A percentile compares a stretch with the other conserved stretches of the same genome.
phyloP scores from a whole-genome alignment of 164 flowering plant species.

The Nelumbo lutea region DNA sequence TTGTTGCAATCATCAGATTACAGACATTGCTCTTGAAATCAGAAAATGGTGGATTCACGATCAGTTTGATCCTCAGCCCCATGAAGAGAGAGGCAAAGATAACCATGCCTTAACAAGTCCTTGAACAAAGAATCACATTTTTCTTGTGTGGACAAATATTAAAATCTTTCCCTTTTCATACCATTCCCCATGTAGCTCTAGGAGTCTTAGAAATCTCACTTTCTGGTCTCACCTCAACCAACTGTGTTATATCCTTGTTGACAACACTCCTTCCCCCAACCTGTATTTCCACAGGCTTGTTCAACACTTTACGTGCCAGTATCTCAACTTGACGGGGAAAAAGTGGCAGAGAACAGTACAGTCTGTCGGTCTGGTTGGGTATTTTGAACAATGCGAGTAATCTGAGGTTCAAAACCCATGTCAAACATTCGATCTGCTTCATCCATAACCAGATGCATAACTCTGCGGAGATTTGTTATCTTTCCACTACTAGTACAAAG shows the following conservation, averaged over 20 bases:
- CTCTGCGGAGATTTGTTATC: slow-evolving; percentile 83
- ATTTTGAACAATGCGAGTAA: slow-evolving; percentile 89
- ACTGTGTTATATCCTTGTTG: slow-evolving; percentile 84
- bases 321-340: slow-evolving; percentile 96
- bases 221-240: slow-evolving; percentile 90
- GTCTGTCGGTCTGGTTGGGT: slow-evolving; percentile 90
- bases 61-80: slow-evolving; percentile 98
- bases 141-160: slow-evolving; percentile 82
- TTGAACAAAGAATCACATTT: slow-evolving; percentile 84
- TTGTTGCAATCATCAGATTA: slow-evolving; percentile 83
- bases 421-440: slow-evolving; percentile 56
- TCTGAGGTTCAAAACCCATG: slow-evolving; percentile 83
- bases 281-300: slow-evolving; percentile 86
- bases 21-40: slow-evolving; percentile 92
- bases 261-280: slow-evolving; percentile 99
- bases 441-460: slow-evolving; percentile 90
- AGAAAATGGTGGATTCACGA: slow-evolving; percentile 80
- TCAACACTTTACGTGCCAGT: slow-evolving; percentile 81
- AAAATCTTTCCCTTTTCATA: slow-evolving; percentile 87
- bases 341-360: slow-evolving; percentile 95
- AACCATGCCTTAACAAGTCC: slow-evolving; percentile 67
- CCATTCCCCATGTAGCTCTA: slow-evolving; percentile 95
- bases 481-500: slow-evolving; percentile 91
- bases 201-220: slow-evolving; percentile 70
- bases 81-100: slow-evolving; percentile 92